Evolutionary conservation across 257 asterid species (phyloP).

Genomic region (Jacaranda copaia): DNA sequence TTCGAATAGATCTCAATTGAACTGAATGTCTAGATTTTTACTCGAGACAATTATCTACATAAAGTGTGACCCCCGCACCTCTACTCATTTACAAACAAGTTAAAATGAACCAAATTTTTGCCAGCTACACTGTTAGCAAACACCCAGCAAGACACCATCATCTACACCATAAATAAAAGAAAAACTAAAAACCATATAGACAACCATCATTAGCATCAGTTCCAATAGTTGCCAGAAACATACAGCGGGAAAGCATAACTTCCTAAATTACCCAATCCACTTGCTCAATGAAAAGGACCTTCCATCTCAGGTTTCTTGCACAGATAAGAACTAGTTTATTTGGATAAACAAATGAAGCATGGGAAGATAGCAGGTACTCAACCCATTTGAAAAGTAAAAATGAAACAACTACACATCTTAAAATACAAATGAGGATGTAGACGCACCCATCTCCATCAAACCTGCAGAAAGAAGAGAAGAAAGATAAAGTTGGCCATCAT

Average conservation of each 20-base stretch:
- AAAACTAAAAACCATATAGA: constrained; percentile 8
- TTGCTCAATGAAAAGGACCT: constrained; percentile 3
- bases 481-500: constrained; percentile 37
- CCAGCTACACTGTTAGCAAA: background rate
- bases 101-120: constrained; percentile 11
- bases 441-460: constrained; percentile 99
- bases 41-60: constrained; percentile 5
- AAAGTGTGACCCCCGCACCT: constrained; percentile 8
- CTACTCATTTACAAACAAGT: constrained; percentile 15
- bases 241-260: background rate
- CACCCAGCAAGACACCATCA: background rate
- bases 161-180: constrained; percentile 1
- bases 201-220: constrained; percentile 1
- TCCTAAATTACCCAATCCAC: constrained; percentile 7
- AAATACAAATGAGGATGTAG: constrained; percentile 32
- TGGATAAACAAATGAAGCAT: constrained; percentile 20
- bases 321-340: background rate
- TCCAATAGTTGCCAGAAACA: background rate
- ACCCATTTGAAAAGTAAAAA: constrained; percentile 29
- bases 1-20: constrained; percentile 9
- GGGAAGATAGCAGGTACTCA: constrained; percentile 18
- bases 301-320: constrained; percentile 12
- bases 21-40: background rate
- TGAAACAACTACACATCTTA: constrained; percentile 35
- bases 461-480: constrained; percentile 62